These are phyloP conservation scores for Pseudocercospora eumusae DNA, from an alignment of 2,329 filamentous ascomycete genomes.

Conservation along the genomic window DNA sequence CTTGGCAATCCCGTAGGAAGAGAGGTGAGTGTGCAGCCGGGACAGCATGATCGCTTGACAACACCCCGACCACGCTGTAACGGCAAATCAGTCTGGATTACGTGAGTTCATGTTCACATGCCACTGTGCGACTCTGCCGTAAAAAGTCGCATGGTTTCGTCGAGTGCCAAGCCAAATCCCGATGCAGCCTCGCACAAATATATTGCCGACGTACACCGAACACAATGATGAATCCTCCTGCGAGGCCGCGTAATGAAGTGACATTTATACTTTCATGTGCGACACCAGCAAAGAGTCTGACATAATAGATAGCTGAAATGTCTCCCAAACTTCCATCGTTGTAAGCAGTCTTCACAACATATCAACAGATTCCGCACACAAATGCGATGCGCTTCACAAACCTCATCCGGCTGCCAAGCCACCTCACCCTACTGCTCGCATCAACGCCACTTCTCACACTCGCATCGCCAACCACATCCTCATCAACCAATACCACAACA, in stretches of 20 bases:
- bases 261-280: not conserved
- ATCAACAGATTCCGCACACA: not conserved
- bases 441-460: not conserved
- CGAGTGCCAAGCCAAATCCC: not conserved
- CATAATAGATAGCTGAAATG: not conserved
- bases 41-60: not conserved
- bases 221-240: not conserved
- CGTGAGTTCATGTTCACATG: not conserved
- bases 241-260: conserved; percentile 5
- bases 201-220: not conserved
- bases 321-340: not conserved
- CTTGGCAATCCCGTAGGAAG: not conserved
- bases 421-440: not conserved
- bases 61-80: not conserved
- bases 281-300: not conserved
- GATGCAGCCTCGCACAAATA: not conserved
- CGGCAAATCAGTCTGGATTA: not conserved
- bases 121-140: not conserved
- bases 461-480: not conserved
- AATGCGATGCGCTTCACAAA: conserved; percentile 6
- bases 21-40: not conserved
- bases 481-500: not conserved
- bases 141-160: not conserved
- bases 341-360: not conserved
- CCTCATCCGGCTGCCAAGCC: conserved; percentile 2